Percentiles rank a stretch among this genome's conserved stretches.
phyloP scores from a whole-genome alignment of 2,329 filamentous ascomycete species.

The Thermomyces lanuginosus region DNA sequence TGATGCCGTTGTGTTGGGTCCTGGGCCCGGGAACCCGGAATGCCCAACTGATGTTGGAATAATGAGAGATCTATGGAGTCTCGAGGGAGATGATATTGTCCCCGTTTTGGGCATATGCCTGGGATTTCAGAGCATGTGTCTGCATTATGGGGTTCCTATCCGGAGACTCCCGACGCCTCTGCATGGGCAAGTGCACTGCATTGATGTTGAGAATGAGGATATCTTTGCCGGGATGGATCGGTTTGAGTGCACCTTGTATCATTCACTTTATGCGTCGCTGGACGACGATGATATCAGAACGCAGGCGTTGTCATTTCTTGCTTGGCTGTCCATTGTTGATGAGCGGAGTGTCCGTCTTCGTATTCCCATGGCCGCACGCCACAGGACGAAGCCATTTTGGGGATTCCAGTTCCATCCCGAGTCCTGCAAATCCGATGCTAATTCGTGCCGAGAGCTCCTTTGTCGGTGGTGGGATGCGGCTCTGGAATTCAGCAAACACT shows the following conservation, averaged over 20 bases:
- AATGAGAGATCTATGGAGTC: conserved; percentile 58
- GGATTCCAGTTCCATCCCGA: conserved; percentile 85
- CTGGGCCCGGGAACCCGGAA: conserved; percentile 70
- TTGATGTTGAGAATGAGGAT: conserved; percentile 44
- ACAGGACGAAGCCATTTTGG: conserved; percentile 57
- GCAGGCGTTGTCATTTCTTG: conserved; percentile 36
- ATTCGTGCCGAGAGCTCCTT: conserved; percentile 46
- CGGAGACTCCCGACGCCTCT: conserved; percentile 53
- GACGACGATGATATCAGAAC: conserved; percentile 6
- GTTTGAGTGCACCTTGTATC: conserved; percentile 62
- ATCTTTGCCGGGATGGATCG: conserved; percentile 48
- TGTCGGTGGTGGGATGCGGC: conserved; percentile 60
- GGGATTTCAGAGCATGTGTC: conserved; percentile 68
- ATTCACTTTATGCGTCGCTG: conserved; percentile 40
- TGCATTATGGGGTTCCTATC: conserved; percentile 50
- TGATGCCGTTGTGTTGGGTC: conserved; percentile 76
- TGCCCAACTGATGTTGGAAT: conserved; percentile 63
- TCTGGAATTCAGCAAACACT: conserved; percentile 40
- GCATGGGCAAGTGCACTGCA: conserved; percentile 62
- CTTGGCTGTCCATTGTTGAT: conserved; percentile 40
- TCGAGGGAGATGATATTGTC: conserved; percentile 42
- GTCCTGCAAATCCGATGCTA: conserved; percentile 56
- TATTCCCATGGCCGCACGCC: conserved; percentile 62
- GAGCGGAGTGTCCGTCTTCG: conserved; percentile 16
- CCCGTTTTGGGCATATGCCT: conserved; percentile 81